Evolutionary conservation across 192 early-diverging fungal species (phyloP), one percentile per base, ranked within the genome.

Genomic region (Diversispora epigaea): DNA sequence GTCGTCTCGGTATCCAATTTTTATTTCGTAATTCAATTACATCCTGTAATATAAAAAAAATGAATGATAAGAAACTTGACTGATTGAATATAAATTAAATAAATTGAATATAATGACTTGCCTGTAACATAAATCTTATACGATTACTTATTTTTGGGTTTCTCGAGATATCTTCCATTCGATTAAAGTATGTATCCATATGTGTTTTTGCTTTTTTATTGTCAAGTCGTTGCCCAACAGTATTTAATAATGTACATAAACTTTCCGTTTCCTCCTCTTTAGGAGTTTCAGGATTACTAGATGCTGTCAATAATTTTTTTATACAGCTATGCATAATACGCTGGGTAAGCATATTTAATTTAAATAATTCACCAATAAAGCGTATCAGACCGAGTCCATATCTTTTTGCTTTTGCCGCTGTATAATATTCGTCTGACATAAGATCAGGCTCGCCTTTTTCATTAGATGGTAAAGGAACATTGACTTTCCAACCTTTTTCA

Each of bases 281-380:
- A 40, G 96, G 93, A 46, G 89, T 81, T 72, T 85, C 79, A 72
- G 88, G 83, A 79, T n/a, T n/a, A n/a, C n/a, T n/a, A n/a, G n/a
- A n/a, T n/a, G 87, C 88, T 62, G 79, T 77, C 76, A 96, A 82
- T 68, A 99, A 88, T 60, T 90, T 89, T 65, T 85, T 85, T 75
- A 99, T 84, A 80, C 97, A 99, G 76, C 87, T 84, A 77, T 95
- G 93, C 89, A 99, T 98, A 63, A 99, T 96, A 83, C 93, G 93
- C 74, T 95, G 91, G 6, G 95, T 93, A 77, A 99, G 86, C 85
- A 99, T 93, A 49, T 85, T 81, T 55, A 91, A 80, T 80, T 94
- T 91, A 89, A 94, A 99, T 57, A 99, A 87, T 81, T 98, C 95
- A 74, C 98, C 95, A 72, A 99, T 95, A 78, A 98, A 97, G 55